These are phyloP conservation scores for Acanthochlamys bracteata DNA, from an alignment of 106 monocot genomes.

Conservation along the genomic window DNA sequence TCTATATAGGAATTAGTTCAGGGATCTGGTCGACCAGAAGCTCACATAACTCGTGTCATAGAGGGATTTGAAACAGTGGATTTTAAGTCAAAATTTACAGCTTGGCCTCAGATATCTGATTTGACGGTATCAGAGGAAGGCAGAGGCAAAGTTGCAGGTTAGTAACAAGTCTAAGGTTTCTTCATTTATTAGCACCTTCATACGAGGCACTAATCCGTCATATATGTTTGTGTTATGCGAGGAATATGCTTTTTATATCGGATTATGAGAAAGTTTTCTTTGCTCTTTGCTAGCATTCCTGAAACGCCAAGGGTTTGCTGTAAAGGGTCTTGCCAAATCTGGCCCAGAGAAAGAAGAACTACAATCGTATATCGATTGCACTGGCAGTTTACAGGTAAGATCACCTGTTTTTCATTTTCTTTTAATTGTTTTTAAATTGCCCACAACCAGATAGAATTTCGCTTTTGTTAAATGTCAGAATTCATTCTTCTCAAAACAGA, in stretches of 20 bases:
- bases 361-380: slow-evolving; percentile 82
- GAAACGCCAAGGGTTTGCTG: slow-evolving; percentile 87
- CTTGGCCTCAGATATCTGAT: slow-evolving; percentile 52
- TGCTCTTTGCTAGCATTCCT: slow-evolving; percentile 47
- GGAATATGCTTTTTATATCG: background rate
- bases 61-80: slow-evolving; percentile 77
- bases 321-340: slow-evolving; percentile 80
- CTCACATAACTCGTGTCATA: slow-evolving; percentile 55
- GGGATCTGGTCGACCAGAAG: slow-evolving; percentile 29
- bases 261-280: too few relatives aligned
- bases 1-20: slow-evolving; percentile 41
- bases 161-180: background rate
- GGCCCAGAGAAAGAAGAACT: slow-evolving; percentile 74
- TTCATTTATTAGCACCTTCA: background rate
- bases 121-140: slow-evolving; percentile 68
- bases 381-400: slow-evolving; percentile 75
- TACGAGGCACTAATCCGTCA: too few relatives aligned
- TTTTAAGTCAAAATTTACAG: slow-evolving; percentile 65
- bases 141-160: slow-evolving; percentile 92
- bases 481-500: too few relatives aligned
- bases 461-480: too few relatives aligned
- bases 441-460: too few relatives aligned
- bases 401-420: background rate
- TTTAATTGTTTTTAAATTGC: background rate
- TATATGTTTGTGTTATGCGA: background rate